Percentiles rank a stretch among this genome's conserved stretches.
These are phyloP conservation scores for Grifola frondosa DNA, from an alignment of 1,284 basidiomycete genomes.

Conservation along the genomic window DNA sequence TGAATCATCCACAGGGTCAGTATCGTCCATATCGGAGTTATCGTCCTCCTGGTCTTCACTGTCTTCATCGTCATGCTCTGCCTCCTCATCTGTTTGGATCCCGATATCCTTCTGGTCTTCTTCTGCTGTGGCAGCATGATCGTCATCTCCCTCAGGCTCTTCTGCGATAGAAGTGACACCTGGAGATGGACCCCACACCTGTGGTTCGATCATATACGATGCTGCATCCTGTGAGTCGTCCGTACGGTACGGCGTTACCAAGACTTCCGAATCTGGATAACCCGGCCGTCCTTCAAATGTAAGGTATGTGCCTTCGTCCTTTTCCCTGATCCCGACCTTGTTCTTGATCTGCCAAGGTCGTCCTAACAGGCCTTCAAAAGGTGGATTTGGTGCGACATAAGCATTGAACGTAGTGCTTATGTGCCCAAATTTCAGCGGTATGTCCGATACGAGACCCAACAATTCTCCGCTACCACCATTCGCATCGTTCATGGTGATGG, in stretches of 20 bases:
- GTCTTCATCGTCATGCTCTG: too few relatives aligned
- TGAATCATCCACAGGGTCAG: too few relatives aligned
- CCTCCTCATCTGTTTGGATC: too few relatives aligned
- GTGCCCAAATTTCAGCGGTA: conserved; percentile 3
- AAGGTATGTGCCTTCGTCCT: conserved; percentile 4
- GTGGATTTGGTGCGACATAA: conserved; percentile 1
- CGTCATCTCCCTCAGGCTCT: too few relatives aligned
- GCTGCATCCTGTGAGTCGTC: too few relatives aligned
- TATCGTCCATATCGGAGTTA: too few relatives aligned
- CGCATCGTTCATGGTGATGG: background rate
- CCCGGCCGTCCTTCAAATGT: background rate
- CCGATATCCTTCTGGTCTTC: too few relatives aligned
- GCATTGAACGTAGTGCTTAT: conserved; percentile 3
- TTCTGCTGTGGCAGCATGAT: too few relatives aligned
- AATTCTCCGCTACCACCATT: background rate
- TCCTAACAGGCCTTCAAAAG: conserved; percentile 2
- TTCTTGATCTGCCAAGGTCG: conserved; percentile 1
- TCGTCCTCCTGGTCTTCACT: too few relatives aligned
- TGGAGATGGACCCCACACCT: too few relatives aligned
- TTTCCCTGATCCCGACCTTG: conserved; percentile 5
- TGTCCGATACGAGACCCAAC: conserved; percentile 1
- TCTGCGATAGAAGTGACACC: too few relatives aligned
- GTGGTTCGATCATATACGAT: too few relatives aligned
- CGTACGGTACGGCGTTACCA: conserved; percentile 1
- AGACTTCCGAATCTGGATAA: background rate